These are phyloP conservation scores for Boletus tomentosulus DNA, from an alignment of 768 basidiomycete species.

Conservation along the genomic window DNA sequence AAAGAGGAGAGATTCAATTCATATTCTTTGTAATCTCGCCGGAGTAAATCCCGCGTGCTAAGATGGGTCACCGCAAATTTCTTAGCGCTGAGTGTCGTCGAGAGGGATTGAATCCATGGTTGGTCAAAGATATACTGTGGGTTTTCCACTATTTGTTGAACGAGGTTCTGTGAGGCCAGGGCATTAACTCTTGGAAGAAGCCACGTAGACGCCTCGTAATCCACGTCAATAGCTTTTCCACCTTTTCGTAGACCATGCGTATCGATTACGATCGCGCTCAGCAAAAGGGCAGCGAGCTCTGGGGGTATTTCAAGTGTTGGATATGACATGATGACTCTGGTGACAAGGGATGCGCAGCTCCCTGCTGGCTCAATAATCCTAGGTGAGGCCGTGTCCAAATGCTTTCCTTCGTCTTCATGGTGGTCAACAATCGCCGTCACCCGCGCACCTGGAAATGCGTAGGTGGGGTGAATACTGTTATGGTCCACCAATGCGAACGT, in stretches of 20 bases:
- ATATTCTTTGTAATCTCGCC: conserved; percentile 97
- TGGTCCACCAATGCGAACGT: conserved; percentile 88
- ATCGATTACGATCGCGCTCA: conserved; percentile 82
- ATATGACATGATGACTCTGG: conserved; percentile 32
- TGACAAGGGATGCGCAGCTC: conserved; percentile 70
- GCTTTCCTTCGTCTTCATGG: conserved; percentile 77
- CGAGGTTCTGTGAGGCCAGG: conserved; percentile 15
- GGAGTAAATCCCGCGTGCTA: conserved; percentile 68
- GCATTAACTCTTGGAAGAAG: conserved; percentile 58
- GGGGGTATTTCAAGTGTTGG: conserved; percentile 35
- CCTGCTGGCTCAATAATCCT: conserved; percentile 69
- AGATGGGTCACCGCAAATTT: conserved; percentile 71
- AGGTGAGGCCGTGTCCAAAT: conserved; percentile 58
- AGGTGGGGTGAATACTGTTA: conserved; percentile 58
- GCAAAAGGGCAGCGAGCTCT: conserved; percentile 73
- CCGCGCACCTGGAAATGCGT: conserved; percentile 35
- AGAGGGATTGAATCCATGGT: conserved; percentile 46
- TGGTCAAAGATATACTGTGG: conserved; percentile 35
- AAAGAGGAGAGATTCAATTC: conserved; percentile 38
- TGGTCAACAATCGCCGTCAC: conserved; percentile 87
- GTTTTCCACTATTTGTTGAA: neutral
- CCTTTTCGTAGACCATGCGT: conserved; percentile 73
- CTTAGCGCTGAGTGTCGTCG: conserved; percentile 40
- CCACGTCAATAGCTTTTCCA: conserved; percentile 69
- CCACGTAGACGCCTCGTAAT: conserved; percentile 59